A percentile compares a stretch with the other conserved stretches of the same genome.
These are phyloP conservation scores for Eucalyptus cloeziana DNA, from an alignment of 345 rosid genomes.

Conservation along the genomic window DNA sequence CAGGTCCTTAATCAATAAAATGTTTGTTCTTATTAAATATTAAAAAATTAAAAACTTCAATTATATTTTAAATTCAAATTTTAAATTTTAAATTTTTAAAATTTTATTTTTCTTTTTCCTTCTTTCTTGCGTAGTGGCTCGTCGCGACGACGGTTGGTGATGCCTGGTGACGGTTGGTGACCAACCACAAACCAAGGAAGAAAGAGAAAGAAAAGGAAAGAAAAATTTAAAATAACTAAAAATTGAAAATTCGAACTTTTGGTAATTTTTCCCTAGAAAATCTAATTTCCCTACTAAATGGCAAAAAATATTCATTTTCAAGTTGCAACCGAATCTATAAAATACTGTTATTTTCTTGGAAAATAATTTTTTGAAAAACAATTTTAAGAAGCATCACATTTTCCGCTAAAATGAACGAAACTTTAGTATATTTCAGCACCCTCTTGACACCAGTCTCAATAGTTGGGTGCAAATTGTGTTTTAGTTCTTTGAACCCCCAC, in stretches of 20 bases:
- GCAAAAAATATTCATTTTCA: not conserved
- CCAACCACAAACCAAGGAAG: not conserved
- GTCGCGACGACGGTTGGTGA: not conserved
- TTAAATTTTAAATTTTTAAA: no score
- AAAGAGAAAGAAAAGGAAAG: not conserved
- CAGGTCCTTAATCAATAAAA: not conserved
- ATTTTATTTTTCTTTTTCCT: no score
- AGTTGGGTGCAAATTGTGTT: not conserved
- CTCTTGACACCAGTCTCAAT: not conserved
- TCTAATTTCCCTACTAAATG: not conserved
- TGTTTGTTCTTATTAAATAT: not conserved
- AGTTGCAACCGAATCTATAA: not conserved
- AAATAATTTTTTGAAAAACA: no score
- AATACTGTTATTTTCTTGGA: no score
- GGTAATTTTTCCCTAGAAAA: not conserved
- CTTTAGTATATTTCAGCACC: not conserved
- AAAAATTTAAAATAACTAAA: no score
- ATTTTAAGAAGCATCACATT: no score
- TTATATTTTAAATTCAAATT: no score
- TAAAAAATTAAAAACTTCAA: no score
- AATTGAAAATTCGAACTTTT: no score
- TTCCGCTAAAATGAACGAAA: not conserved
- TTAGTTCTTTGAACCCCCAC: not conserved
- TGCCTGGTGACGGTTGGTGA: rapidly evolving
- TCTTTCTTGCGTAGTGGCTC: not conserved